Evolutionary conservation across 2,329 filamentous ascomycete genomes (phyloP).

Genomic region (Xylariaceae sp.): DNA sequence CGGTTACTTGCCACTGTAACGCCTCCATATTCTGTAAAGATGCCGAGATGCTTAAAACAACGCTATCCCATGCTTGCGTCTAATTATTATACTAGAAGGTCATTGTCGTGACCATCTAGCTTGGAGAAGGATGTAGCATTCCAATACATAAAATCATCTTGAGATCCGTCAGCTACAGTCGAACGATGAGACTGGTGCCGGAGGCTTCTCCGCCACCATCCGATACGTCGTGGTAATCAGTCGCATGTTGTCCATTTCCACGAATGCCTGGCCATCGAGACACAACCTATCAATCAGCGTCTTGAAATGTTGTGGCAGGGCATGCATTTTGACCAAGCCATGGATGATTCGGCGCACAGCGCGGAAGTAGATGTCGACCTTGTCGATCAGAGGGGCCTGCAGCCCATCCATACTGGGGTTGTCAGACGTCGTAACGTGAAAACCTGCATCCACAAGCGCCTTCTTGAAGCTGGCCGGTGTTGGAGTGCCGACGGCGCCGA

Average conservation of each 20-base stretch:
- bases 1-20: too few species aligned
- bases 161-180: too few species aligned
- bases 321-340: slow-evolving; percentile 40
- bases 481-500: slow-evolving; percentile 51
- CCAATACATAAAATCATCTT: too few species aligned
- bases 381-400: slow-evolving; percentile 49
- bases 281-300: slow-evolving; percentile 49
- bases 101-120: too few species aligned
- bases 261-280: slow-evolving; percentile 49
- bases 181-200: too few species aligned
- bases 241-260: slow-evolving; percentile 51
- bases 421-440: slow-evolving; percentile 42
- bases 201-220: slow-evolving; percentile 43
- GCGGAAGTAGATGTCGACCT: slow-evolving; percentile 50
- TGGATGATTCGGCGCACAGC: slow-evolving; percentile 45
- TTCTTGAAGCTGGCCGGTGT: slow-evolving; percentile 42
- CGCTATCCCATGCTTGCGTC: not conserved
- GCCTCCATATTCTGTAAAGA: too few species aligned
- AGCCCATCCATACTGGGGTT: slow-evolving; percentile 48
- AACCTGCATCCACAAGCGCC: slow-evolving; percentile 42
- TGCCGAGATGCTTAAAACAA: too few species aligned
- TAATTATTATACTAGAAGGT: not conserved
- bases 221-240: slow-evolving; percentile 49
- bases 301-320: slow-evolving; percentile 48
- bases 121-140: too few species aligned